phyloP scores from a whole-genome alignment of 345 rosid genomes.

The Salix arbutifolia region DNA sequence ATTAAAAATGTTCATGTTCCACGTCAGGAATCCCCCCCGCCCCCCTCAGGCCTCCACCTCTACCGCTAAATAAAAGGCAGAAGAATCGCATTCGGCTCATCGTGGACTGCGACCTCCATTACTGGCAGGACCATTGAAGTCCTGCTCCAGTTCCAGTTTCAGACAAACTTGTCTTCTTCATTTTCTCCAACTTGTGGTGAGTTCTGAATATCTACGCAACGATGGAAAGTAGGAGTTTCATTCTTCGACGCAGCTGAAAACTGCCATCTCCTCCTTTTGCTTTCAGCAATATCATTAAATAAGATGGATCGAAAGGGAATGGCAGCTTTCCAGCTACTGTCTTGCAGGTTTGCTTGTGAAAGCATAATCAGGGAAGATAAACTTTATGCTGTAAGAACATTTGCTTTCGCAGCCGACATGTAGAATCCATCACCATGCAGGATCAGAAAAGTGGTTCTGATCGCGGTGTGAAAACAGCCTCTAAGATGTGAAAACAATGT shows the following conservation, averaged over 20 bases:
- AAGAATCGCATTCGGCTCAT: not conserved
- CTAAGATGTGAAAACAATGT: too few species aligned
- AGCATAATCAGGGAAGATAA: too few species aligned
- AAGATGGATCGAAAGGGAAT: too few species aligned
- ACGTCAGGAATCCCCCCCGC: too few species aligned
- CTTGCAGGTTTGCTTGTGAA: too few species aligned
- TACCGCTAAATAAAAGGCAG: not conserved
- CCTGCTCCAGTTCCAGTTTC: not conserved
- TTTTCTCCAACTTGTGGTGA: not conserved
- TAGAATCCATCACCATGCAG: too few species aligned
- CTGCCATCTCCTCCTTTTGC: not conserved
- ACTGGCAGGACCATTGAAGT: not conserved
- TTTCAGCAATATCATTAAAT: not conserved
- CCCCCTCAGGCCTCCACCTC: not conserved
- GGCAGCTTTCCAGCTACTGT: too few species aligned
- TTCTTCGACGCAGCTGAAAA: not conserved
- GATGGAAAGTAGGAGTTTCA: not conserved
- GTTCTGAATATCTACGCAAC: not conserved
- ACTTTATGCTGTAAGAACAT: too few species aligned
- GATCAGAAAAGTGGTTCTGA: too few species aligned
- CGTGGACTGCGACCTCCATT: constrained; percentile 12
- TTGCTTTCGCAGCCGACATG: too few species aligned
- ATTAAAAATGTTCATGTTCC: not conserved
- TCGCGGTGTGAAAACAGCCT: too few species aligned
- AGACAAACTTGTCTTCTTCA: not conserved